Evolutionary conservation across 1,139 yeast species (phyloP).

Genomic region (Pichia inconspicua): DNA sequence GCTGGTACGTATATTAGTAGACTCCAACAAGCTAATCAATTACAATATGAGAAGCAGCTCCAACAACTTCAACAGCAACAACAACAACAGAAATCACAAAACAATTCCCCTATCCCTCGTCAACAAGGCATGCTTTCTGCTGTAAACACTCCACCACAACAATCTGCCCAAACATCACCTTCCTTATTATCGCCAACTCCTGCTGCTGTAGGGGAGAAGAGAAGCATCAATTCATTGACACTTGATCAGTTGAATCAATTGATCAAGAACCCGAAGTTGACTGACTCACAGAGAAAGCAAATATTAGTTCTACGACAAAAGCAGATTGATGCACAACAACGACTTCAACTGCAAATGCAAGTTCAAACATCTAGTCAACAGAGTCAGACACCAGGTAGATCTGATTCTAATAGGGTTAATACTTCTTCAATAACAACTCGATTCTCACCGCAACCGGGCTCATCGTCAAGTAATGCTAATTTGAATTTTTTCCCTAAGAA

Average conservation of each 20-base stretch:
- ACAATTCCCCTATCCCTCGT: constrained; percentile 13
- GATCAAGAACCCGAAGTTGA: constrained; percentile 14
- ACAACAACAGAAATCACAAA: constrained; percentile 9
- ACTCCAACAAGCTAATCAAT: constrained; percentile 35
- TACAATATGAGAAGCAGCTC: constrained; percentile 14
- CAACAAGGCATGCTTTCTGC: background rate
- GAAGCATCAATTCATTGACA: constrained; percentile 6
- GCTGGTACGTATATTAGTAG: constrained; percentile 66
- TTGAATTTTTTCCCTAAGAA: constrained; percentile 1
- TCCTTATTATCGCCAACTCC: constrained; percentile 17
- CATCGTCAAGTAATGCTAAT: constrained; percentile 3
- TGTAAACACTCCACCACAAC: constrained; percentile 18
- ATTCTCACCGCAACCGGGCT: constrained; percentile 26
- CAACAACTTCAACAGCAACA: constrained; percentile 21
- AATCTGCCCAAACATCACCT: background rate
- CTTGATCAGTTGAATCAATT: constrained; percentile 13
- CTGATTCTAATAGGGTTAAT: constrained; percentile 25
- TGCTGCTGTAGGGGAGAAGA: constrained; percentile 3
- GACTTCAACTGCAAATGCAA: constrained; percentile 22
- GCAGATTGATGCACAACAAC: constrained; percentile 15
- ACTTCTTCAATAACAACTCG: constrained; percentile 25
- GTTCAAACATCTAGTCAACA: background rate
- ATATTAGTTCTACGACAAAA: constrained; percentile 10
- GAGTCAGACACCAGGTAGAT: constrained; percentile 2
- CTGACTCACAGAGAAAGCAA: constrained; percentile 13